Base-by-base conservation (phyloP, 1,284 basidiomycete species). In the Mycena sp. region DNA sequence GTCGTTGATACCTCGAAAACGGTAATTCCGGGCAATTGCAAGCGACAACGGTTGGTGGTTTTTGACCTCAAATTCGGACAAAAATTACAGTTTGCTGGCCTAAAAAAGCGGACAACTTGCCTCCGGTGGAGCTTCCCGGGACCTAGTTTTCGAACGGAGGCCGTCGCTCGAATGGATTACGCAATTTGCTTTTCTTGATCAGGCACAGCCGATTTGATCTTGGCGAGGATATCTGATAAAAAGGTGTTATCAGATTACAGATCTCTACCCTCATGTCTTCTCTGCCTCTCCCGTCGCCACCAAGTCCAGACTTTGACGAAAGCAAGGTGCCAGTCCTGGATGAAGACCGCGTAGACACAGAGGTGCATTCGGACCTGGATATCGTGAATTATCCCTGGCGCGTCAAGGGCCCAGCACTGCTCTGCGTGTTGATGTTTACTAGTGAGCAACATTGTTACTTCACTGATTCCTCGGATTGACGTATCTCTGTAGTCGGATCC, bases 331-430 rank as follows among this genome's bases (percentile, higher is more conserved):
- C 21, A 7, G 17, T 51, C n/a, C n/a, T n/a, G 6, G 49, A 51
- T 16, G 32, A 35, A 21, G 28, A 44, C 12, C 23, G 28, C 28
- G 23, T 21, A 7, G 14, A 32, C 9, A 4, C 12, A 6, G 54
- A 56, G 12, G 3, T 6, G 14, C 43, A 4, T n/a, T 48, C 55
- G n/a, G 55, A 58, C 21, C n/a, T 58, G 16, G 49, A 45, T 21
- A 50, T 50, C 21, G 49, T 37, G 11, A 58, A 56, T 30, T 57
- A 55, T 25, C 46, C 60, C 12, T 57, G 60, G 54, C 37, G 43
- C 63, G 28, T 55, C 52, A 61, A 61, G 45, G 60, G 60, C 19
- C 60, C 60, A 25, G 59, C 59, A 9, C 17, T 61, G 26, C 38
- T 55, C 12, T 61, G 60, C 19, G 54, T 62, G 17, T 23, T 62